Evolutionary conservation across 2,329 filamentous ascomycete genomes (phyloP), one percentile per base, ranked within the genome.

Genomic region (Ophiocordyceps australis): DNA sequence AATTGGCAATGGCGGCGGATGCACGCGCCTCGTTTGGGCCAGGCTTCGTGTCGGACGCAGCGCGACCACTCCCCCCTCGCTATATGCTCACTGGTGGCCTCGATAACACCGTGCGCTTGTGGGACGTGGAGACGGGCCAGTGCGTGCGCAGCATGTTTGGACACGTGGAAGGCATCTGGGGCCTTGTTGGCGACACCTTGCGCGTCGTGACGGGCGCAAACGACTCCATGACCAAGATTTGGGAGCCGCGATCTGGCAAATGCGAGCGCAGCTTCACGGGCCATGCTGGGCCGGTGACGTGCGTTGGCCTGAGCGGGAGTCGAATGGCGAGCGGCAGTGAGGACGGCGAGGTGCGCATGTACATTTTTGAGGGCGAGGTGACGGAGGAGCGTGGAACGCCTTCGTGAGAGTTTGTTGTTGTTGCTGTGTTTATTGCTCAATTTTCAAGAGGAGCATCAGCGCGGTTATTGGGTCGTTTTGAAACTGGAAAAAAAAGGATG

Each of bases 101-200:
- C 12, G 89, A 98, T 49, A 78, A 75, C 30, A 94, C 83, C 0
- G 80, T 95, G 34, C 75, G 86, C 9, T 64, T 95, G 13, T 98
- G 89, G 86, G 82, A 94, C 45, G 79, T 83, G 2, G 67, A 66
- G 5, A 77, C 77, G 1, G 82, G 81, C 20, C 70, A 71, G 34
- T 93, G 81, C 40, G 62, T 94, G 18, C 78, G 82, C 33, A 92
- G 82, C 17, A 92, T 94, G 59, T 98, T 95, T 45, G 89, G 89
- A 0, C 89, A 98, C 42, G 68, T 98, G 14, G 89, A 98, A 49
- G 89, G 89, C 17, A 77, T 98, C 13, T 98, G 89, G 89, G 78
- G 80, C 5, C 62, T 98, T 3, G 81, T 79, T 0, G 86, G 80
- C 4, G 86, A 95, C 50, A 85, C 78, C 1, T 57, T 95, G 13